A percentile compares a stretch with the other conserved stretches of the same genome.
Evolutionary conservation across 2,329 filamentous ascomycete genomes (phyloP).

Genomic region (Stemphylium lycopersici): DNA sequence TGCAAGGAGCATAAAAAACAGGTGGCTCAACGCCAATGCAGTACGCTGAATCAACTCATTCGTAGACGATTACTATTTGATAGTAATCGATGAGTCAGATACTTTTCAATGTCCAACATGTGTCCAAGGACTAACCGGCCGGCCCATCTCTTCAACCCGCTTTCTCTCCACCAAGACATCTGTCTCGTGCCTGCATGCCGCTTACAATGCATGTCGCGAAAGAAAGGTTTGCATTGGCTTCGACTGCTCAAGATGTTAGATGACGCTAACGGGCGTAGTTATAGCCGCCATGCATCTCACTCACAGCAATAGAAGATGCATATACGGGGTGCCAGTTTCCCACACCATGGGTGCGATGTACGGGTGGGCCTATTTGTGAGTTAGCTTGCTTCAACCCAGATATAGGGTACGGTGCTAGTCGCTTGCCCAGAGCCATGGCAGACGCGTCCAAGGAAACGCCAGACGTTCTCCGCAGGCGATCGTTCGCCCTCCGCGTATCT

Average conservation of each 20-base stretch:
- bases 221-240: too few relatives aligned
- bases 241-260: background rate
- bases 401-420: too few relatives aligned
- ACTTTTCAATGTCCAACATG: background rate
- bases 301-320: background rate
- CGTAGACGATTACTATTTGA: too few relatives aligned
- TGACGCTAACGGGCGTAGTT: background rate
- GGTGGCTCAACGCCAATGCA: background rate
- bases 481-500: too few relatives aligned
- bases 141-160: slow-evolving; percentile 7
- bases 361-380: background rate
- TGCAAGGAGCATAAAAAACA: too few relatives aligned
- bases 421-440: too few relatives aligned
- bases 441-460: too few relatives aligned
- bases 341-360: background rate
- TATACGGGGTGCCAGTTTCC: too few relatives aligned
- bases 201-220: too few relatives aligned
- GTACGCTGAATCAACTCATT: background rate
- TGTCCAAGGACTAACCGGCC: slow-evolving; percentile 23
- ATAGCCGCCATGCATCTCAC: slow-evolving; percentile 1
- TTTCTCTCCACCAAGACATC: background rate
- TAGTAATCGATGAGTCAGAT: background rate
- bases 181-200: too few relatives aligned
- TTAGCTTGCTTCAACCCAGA: too few relatives aligned
- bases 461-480: too few relatives aligned